phyloP scores from a whole-genome alignment of 1,284 basidiomycete genomes.

The Puccinia novopanici region DNA sequence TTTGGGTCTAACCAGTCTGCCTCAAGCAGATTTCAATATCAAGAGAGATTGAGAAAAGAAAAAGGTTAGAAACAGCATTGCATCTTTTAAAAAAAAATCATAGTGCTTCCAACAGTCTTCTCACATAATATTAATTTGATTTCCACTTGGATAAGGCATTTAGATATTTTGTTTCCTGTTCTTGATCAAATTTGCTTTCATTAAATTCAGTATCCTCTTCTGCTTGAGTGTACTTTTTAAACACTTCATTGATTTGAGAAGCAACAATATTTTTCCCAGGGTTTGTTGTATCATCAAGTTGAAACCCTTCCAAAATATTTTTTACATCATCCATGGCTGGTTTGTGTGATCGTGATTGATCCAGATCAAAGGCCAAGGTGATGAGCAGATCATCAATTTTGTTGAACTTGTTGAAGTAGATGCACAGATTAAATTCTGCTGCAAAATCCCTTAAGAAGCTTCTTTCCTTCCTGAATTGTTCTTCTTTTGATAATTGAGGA shows the following conservation, averaged over 20 bases:
- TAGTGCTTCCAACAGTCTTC: not conserved
- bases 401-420: slow-evolving; percentile 87
- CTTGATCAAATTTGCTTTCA: slow-evolving; percentile 15
- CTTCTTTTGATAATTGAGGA: too few species aligned
- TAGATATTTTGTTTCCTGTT: slow-evolving; percentile 21
- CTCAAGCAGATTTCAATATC: slow-evolving; percentile 63
- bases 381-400: slow-evolving; percentile 40
- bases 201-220: slow-evolving; percentile 25
- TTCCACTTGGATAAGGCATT: slow-evolving; percentile 67
- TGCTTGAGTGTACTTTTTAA: slow-evolving; percentile 13
- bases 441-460: slow-evolving; percentile 76
- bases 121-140: slow-evolving; percentile 70
- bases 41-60: too few species aligned
- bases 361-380: slow-evolving; percentile 54
- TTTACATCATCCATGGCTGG: slow-evolving; percentile 63
- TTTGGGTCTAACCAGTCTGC: slow-evolving; percentile 88
- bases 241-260: slow-evolving; percentile 9
- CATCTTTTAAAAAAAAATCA: too few species aligned
- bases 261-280: not conserved
- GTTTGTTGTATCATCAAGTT: slow-evolving; percentile 62
- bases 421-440: slow-evolving; percentile 71
- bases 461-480: too few species aligned
- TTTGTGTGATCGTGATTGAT: slow-evolving; percentile 56
- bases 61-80: too few species aligned
- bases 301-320: slow-evolving; percentile 59